These are phyloP conservation scores for Cordyceps tenuipes DNA, from an alignment of 2,329 filamentous ascomycete genomes.

Conservation along the genomic window DNA sequence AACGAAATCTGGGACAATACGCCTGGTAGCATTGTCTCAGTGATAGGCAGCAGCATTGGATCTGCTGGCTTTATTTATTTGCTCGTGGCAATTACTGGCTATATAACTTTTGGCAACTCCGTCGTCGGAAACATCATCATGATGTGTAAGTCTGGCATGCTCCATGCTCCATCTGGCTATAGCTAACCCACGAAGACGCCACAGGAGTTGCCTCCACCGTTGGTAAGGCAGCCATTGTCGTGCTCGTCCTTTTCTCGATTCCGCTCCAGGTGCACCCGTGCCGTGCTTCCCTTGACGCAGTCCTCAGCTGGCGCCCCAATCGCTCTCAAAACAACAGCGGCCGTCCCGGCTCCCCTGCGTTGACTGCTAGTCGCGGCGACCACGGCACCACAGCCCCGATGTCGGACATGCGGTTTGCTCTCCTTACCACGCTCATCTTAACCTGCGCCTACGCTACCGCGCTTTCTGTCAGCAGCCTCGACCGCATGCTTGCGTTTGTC, in stretches of 20 bases:
- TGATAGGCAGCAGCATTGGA: conserved; percentile 78
- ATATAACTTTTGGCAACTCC: conserved; percentile 86
- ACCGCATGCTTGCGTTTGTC: conserved; percentile 89
- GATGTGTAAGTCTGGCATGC: conserved; percentile 59
- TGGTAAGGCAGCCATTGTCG: conserved; percentile 87
- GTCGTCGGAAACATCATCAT: conserved; percentile 88
- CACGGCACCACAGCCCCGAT: conserved; percentile 55
- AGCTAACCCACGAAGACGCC: conserved; percentile 26
- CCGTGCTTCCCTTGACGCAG: conserved; percentile 86
- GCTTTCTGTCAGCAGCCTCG: conserved; percentile 82
- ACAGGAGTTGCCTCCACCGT: conserved; percentile 69
- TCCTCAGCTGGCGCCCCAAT: conserved; percentile 81
- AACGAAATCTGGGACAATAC: conserved; percentile 89
- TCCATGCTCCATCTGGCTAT: no score
- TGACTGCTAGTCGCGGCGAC: conserved; percentile 36
- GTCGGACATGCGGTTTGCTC: conserved; percentile 78
- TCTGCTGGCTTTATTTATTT: conserved; percentile 82
- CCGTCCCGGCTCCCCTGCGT: conserved; percentile 35
- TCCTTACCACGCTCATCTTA: conserved; percentile 81
- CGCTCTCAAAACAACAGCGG: conserved; percentile 28
- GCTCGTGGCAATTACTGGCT: conserved; percentile 88
- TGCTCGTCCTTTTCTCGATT: conserved; percentile 93
- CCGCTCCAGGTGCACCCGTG: conserved; percentile 94
- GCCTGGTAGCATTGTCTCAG: conserved; percentile 62
- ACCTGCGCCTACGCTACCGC: conserved; percentile 78